A percentile compares a stretch with the other conserved stretches of the same genome.
phyloP scores from a whole-genome alignment of 805 yeast species.

The Barnettozyma vustinii region DNA sequence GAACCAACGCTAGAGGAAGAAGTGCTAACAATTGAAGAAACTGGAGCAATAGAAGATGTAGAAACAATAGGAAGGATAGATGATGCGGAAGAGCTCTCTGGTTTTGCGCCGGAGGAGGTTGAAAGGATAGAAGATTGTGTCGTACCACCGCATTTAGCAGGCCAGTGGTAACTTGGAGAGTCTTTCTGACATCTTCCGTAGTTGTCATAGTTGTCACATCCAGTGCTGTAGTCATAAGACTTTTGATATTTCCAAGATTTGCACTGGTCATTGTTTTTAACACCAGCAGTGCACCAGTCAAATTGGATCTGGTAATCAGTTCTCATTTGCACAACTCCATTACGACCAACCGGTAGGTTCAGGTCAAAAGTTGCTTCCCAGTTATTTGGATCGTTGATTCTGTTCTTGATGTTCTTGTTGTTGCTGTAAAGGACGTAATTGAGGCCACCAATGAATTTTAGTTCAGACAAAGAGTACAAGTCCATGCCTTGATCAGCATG shows the following conservation, averaged over 20 bases:
- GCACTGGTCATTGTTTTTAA: neutral
- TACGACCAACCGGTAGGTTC: neutral
- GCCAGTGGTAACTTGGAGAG: conserved; percentile 9
- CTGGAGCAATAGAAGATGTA: no score
- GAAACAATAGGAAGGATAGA: no score
- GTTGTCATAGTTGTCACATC: conserved; percentile 10
- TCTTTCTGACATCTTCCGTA: neutral
- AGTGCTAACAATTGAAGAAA: no score
- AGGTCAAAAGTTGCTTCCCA: conserved; percentile 6
- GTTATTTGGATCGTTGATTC: conserved; percentile 4
- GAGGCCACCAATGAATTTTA: conserved; percentile 6
- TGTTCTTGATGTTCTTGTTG: neutral
- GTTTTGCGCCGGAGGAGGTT: no score
- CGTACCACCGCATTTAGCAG: conserved; percentile 1
- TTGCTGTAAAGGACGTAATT: neutral
- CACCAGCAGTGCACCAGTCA: conserved; percentile 26
- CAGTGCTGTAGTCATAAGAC: conserved; percentile 9
- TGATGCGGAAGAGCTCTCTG: no score
- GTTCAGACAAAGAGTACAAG: conserved; percentile 1
- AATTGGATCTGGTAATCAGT: conserved; percentile 17
- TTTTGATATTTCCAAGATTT: neutral
- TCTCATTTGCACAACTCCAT: conserved; percentile 7
- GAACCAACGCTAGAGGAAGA: no score
- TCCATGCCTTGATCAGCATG: neutral
- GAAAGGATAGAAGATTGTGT: no score